These are phyloP conservation scores for Ascochyta lentis DNA, from an alignment of 2,329 filamentous ascomycete species.

Conservation along the genomic window DNA sequence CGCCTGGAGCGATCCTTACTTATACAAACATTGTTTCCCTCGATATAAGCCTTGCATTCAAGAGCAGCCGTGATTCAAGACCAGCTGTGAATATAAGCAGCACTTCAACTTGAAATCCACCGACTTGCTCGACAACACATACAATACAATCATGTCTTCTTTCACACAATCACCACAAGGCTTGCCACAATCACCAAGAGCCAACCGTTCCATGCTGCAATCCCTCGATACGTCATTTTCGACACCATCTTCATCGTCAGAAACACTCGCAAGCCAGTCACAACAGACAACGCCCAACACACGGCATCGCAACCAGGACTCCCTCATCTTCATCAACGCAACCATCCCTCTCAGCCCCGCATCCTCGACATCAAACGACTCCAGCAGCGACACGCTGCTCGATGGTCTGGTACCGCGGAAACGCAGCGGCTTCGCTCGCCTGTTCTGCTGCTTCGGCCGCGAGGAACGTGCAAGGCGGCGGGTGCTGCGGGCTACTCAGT, in stretches of 20 bases:
- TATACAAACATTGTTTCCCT: conserved; percentile 29
- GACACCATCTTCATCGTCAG: conserved; percentile 10
- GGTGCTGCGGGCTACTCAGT: conserved; percentile 29
- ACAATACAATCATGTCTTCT: background rate
- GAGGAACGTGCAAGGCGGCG: conserved; percentile 39
- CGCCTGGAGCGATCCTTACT: conserved; percentile 24
- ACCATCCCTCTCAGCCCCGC: conserved; percentile 44
- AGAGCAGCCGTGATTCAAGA: background rate
- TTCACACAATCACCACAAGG: conserved; percentile 27
- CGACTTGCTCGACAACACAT: background rate
- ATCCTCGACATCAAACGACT: conserved; percentile 22
- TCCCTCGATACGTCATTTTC: conserved; percentile 33
- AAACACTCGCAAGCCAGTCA: conserved; percentile 4
- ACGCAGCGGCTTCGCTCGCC: conserved; percentile 37
- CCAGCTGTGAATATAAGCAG: background rate
- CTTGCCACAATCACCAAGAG: conserved; percentile 35
- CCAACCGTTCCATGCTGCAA: conserved; percentile 27
- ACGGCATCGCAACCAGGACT: conserved; percentile 21
- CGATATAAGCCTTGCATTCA: conserved; percentile 16
- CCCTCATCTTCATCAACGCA: conserved; percentile 44
- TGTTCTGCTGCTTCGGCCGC: conserved; percentile 45
- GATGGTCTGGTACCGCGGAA: conserved; percentile 38
- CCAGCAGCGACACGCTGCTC: conserved; percentile 25
- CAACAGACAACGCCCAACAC: background rate
- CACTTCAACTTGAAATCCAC: background rate